Conservation (phyloP, 2,329 filamentous ascomycete species). For the Camillea tinctor region DNA sequence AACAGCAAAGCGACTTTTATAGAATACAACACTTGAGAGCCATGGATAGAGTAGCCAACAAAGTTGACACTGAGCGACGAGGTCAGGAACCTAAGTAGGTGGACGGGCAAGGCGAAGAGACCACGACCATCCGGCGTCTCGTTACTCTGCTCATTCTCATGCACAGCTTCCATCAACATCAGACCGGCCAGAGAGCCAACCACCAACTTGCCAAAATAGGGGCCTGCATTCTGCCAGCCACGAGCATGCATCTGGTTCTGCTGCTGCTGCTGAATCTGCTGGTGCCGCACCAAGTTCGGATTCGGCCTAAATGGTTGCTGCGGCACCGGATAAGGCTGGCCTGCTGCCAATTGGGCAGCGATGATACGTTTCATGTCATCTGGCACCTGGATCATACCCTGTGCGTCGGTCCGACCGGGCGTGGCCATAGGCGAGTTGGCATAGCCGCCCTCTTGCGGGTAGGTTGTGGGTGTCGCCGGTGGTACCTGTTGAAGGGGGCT, state of each 20-base stretch:
- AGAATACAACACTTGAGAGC: conserved; percentile 46
- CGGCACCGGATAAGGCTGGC: conserved; percentile 51
- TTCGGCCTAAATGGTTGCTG: conserved; percentile 40
- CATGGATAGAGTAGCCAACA: conserved; percentile 51
- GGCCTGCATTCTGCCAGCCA: conserved; percentile 53
- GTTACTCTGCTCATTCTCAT: conserved; percentile 62
- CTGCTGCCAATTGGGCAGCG: conserved; percentile 53
- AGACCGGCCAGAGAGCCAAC: conserved; percentile 87
- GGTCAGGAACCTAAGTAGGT: conserved; percentile 51
- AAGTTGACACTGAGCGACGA: conserved; percentile 51
- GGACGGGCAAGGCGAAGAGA: conserved; percentile 62
- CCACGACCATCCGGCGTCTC: conserved; percentile 65
- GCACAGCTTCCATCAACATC: conserved; percentile 84
- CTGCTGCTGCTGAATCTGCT: conserved; percentile 55
- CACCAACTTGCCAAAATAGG: conserved; percentile 77
- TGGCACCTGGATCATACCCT: conserved; percentile 64
- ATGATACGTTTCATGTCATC: conserved; percentile 64
- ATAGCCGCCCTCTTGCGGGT: conserved; percentile 44
- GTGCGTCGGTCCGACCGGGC: conserved; percentile 42
- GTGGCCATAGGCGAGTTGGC: conserved; percentile 45
- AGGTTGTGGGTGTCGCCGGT: conserved; percentile 53
- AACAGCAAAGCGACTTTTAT: conserved; percentile 54
- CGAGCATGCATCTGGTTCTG: conserved; percentile 48
- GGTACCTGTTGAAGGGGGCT: conserved; percentile 50
- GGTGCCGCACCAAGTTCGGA: conserved; percentile 50